Percentiles rank a stretch among this genome's conserved stretches.
phyloP scores from a whole-genome alignment of 495 filamentous ascomycete species.

The Penicillium lividum region DNA sequence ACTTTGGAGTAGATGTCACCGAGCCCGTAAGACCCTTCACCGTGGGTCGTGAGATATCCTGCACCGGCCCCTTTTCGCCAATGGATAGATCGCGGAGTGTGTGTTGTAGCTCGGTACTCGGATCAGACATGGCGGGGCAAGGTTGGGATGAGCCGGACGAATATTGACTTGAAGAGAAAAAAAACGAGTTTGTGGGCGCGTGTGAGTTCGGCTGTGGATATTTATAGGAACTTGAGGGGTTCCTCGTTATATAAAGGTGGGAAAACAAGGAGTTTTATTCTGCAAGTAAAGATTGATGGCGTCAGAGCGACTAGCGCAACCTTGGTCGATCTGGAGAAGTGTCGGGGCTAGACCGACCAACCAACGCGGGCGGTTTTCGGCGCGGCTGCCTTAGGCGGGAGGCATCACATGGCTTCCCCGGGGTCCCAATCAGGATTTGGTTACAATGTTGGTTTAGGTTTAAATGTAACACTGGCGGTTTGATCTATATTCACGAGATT shows the following conservation, averaged over 20 bases:
- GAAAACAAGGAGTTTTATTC: not conserved
- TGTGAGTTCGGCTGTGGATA: not conserved
- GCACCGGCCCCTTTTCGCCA: slow-evolving; percentile 35
- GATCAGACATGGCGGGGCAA: slow-evolving; percentile 28
- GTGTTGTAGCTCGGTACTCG: slow-evolving; percentile 41
- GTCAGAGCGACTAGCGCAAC: slow-evolving; percentile 24
- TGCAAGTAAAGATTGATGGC: slow-evolving; percentile 20
- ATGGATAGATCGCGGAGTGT: slow-evolving; percentile 50
- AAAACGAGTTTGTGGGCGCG: not conserved
- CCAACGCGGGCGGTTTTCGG: slow-evolving; percentile 13
- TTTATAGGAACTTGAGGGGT: not conserved
- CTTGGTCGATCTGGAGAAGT: slow-evolving; percentile 33
- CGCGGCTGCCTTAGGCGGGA: slow-evolving; percentile 1
- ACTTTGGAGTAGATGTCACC: slow-evolving; percentile 8
- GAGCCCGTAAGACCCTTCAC: slow-evolving; percentile 7
- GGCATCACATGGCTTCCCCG: slow-evolving; percentile 8
- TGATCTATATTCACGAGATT: not conserved
- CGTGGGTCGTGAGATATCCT: slow-evolving; percentile 35
- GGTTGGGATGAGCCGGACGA: not conserved
- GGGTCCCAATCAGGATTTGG: not conserved
- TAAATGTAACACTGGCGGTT: not conserved
- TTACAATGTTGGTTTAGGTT: not conserved
- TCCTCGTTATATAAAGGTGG: not conserved
- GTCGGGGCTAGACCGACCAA: slow-evolving; percentile 24
- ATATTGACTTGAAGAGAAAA: not conserved